phyloP scores from a whole-genome alignment of 768 basidiomycete genomes.

The Leccinum boreale region DNA sequence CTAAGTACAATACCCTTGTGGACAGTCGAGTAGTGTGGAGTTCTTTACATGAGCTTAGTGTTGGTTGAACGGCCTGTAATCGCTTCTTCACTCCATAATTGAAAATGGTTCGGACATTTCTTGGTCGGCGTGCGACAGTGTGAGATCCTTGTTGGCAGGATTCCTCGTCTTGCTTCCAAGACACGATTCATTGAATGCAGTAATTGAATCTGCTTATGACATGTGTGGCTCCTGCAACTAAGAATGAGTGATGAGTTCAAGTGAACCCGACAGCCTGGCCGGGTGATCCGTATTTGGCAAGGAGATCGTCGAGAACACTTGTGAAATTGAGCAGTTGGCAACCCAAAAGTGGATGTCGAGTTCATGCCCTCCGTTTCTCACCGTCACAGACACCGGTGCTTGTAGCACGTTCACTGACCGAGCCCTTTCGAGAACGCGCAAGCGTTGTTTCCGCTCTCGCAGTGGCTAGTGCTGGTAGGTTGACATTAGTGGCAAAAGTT shows the following conservation, averaged over 20 bases:
- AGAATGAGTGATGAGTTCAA: too few relatives aligned
- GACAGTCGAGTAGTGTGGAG: neutral
- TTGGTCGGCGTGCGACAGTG: neutral
- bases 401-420: too few relatives aligned
- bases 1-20: neutral
- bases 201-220: fast-evolving
- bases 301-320: neutral
- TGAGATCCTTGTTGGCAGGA: too few relatives aligned
- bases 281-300: neutral
- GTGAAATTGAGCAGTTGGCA: neutral
- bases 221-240: neutral
- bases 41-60: neutral
- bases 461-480: too few relatives aligned
- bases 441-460: too few relatives aligned
- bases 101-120: neutral
- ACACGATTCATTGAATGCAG: too few relatives aligned
- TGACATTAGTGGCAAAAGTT: too few relatives aligned
- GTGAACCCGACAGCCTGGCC: neutral
- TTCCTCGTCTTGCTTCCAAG: too few relatives aligned
- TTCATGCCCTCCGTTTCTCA: too few relatives aligned
- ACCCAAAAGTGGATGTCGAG: neutral
- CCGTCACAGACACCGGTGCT: too few relatives aligned
- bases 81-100: neutral
- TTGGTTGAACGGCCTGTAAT: neutral
- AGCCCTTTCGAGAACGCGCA: too few relatives aligned